phyloP scores from a whole-genome alignment of 2,329 filamentous ascomycete species.

The Beauveria rudraprayagi region DNA sequence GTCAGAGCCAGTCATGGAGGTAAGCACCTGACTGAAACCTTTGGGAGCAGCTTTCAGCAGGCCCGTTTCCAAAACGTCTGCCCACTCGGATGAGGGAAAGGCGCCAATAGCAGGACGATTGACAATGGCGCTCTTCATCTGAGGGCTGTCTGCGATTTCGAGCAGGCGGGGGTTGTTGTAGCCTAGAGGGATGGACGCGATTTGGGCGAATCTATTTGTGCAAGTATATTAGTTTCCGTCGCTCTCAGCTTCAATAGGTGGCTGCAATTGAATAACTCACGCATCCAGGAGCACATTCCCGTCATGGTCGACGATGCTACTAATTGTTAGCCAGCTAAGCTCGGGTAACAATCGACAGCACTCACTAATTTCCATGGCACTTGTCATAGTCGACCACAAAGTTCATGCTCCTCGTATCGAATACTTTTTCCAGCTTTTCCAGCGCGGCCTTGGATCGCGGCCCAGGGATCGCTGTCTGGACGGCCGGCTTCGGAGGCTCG shows the following conservation, averaged over 20 bases:
- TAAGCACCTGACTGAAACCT: constrained; percentile 83
- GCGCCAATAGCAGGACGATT: constrained; percentile 86
- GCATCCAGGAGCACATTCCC: constrained; percentile 65
- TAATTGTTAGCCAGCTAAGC: not conserved
- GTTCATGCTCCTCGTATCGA: constrained; percentile 80
- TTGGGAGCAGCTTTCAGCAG: constrained; percentile 75
- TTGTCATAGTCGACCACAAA: constrained; percentile 70
- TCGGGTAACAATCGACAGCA: not conserved
- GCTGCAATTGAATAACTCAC: constrained; percentile 30
- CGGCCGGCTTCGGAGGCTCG: constrained; percentile 44
- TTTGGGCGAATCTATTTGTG: constrained; percentile 65
- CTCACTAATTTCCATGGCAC: constrained; percentile 66
- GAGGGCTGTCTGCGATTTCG: constrained; percentile 61
- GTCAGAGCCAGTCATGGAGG: constrained; percentile 79
- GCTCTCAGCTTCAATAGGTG: not conserved
- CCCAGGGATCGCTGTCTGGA: constrained; percentile 62
- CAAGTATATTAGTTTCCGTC: not conserved
- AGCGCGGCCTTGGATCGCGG: constrained; percentile 64
- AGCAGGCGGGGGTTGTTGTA: constrained; percentile 82
- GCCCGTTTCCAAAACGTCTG: constrained; percentile 67
- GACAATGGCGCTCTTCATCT: constrained; percentile 74
- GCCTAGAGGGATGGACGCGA: constrained; percentile 83
- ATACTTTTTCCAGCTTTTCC: constrained; percentile 66
- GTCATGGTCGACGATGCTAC: constrained; percentile 56
- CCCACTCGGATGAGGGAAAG: constrained; percentile 83